A percentile compares a stretch with the other conserved stretches of the same genome.
Conservation (phyloP, 2,329 filamentous ascomycete species). For the Aspergillus cejpii region DNA sequence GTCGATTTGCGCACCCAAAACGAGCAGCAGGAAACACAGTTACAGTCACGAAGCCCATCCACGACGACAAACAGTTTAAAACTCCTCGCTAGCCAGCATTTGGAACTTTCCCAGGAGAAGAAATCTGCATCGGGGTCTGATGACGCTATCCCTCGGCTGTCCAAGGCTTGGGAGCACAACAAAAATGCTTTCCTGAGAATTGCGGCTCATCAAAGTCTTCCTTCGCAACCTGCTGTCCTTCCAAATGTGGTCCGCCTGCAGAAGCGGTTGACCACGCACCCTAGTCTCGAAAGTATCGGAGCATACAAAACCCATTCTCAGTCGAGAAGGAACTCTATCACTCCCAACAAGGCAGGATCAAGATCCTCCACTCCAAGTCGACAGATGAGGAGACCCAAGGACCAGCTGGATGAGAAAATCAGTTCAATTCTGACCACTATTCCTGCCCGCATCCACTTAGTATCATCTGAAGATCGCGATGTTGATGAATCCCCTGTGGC, state of each 20-base stretch:
- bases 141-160: background rate
- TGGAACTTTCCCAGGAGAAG: conserved; percentile 13
- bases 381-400: conserved; percentile 46
- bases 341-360: conserved; percentile 16
- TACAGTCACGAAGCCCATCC: conserved; percentile 12
- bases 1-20: conserved; percentile 15
- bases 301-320: conserved; percentile 23
- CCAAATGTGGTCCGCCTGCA: conserved; percentile 22
- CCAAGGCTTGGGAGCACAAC: conserved; percentile 15
- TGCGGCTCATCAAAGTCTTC: conserved; percentile 13
- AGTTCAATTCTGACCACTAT: conserved; percentile 70
- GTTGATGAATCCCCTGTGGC: conserved; percentile 27
- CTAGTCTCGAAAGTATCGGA: conserved; percentile 30
- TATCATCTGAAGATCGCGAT: conserved; percentile 43
- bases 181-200: conserved; percentile 14
- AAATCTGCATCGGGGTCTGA: conserved; percentile 10
- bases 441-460: conserved; percentile 70
- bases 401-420: conserved; percentile 72
- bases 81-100: conserved; percentile 7
- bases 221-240: conserved; percentile 16
- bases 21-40: background rate
- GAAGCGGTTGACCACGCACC: conserved; percentile 27
- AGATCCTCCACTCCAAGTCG: conserved; percentile 38
- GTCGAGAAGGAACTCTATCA: conserved; percentile 17
- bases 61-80: conserved; percentile 6